Evolutionary conservation across 2,329 filamentous ascomycete species (phyloP).

Genomic region (Scedosporium boydii): DNA sequence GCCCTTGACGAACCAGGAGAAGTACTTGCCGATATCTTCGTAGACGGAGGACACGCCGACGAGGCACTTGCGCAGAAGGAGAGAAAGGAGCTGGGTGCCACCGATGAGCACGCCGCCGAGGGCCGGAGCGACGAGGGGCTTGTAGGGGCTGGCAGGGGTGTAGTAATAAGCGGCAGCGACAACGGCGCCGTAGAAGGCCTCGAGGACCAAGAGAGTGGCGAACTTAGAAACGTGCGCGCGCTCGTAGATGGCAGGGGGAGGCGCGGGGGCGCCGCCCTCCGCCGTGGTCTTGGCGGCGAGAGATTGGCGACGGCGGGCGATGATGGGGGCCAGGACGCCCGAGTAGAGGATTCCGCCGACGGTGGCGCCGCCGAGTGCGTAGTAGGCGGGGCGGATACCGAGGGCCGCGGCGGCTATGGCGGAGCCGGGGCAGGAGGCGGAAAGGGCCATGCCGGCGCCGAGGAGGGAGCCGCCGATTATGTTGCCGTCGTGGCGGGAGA

Average conservation of each 20-base stretch:
- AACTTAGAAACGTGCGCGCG: constrained; percentile 28
- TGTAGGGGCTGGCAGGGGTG: constrained; percentile 20
- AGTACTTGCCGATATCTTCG: constrained; percentile 48
- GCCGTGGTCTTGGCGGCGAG: constrained; percentile 12
- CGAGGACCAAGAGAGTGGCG: constrained; percentile 30
- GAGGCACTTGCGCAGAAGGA: constrained; percentile 41
- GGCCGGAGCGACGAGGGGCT: constrained; percentile 31
- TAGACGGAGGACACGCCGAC: constrained; percentile 54
- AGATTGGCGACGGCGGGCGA: constrained; percentile 19
- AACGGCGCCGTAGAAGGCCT: constrained; percentile 28
- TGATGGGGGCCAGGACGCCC: constrained; percentile 27
- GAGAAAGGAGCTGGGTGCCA: constrained; percentile 44
- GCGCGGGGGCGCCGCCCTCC: neutral
- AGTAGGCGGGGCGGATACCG: constrained; percentile 40
- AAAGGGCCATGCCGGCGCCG: constrained; percentile 56
- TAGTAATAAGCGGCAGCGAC: constrained; percentile 24
- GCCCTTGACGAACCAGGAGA: constrained; percentile 33
- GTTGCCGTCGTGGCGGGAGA: constrained; percentile 52
- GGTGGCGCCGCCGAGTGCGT: constrained; percentile 43
- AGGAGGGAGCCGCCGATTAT: constrained; percentile 52
- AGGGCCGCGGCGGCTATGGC: constrained; percentile 50
- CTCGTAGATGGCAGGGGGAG: constrained; percentile 25
- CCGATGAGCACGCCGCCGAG: constrained; percentile 52
- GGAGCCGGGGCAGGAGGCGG: constrained; percentile 57
- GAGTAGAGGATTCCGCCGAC: constrained; percentile 46